These are phyloP conservation scores for Neopestalotiopsis rosae DNA, from an alignment of 2,329 filamentous ascomycete genomes.

Conservation along the genomic window DNA sequence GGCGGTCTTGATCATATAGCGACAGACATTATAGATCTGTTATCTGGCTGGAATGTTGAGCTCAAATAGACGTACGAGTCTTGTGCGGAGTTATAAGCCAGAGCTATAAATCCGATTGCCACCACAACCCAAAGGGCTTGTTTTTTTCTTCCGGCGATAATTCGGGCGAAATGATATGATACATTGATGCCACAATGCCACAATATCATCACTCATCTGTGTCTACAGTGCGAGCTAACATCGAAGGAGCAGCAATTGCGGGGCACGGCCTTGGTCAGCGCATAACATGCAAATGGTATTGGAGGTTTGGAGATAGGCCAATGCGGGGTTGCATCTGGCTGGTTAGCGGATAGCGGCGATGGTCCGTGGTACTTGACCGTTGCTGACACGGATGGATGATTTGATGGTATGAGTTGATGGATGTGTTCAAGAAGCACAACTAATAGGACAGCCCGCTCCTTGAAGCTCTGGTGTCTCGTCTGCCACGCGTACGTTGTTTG, in stretches of 20 bases:
- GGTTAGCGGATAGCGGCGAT: neutral
- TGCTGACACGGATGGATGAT: neutral
- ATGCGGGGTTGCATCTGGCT: neutral
- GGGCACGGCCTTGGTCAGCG: neutral
- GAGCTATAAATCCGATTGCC: too few relatives aligned
- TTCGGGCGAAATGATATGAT: too few relatives aligned
- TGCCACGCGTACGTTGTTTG: neutral
- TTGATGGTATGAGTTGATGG: neutral
- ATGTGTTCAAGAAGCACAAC: too few relatives aligned
- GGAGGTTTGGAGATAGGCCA: neutral
- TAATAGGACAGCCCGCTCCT: neutral
- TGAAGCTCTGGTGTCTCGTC: too few relatives aligned
- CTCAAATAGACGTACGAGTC: too few relatives aligned
- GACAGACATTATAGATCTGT: neutral
- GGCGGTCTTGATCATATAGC: neutral
- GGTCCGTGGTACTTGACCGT: constrained; percentile 12
- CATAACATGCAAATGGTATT: neutral
- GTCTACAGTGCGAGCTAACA: too few relatives aligned
- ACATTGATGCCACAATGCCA: too few relatives aligned
- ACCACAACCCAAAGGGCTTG: too few relatives aligned
- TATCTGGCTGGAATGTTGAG: neutral
- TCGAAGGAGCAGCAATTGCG: neutral
- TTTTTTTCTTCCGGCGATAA: too few relatives aligned
- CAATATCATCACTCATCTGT: too few relatives aligned
- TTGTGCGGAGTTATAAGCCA: too few relatives aligned